Evolutionary conservation across 2,329 filamentous ascomycete genomes (phyloP).

Genomic region (Fusarium sambucinum): DNA sequence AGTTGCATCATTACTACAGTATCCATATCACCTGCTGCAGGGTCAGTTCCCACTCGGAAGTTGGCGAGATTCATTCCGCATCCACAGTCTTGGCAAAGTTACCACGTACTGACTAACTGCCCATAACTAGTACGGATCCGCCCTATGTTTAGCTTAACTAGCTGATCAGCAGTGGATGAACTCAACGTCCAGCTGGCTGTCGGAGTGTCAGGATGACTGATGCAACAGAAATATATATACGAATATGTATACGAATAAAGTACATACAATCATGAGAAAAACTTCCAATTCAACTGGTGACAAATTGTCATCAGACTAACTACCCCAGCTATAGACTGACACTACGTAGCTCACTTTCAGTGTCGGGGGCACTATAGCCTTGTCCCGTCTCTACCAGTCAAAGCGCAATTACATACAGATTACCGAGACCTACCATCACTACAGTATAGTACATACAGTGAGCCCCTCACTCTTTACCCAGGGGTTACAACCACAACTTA

Average conservation of each 20-base stretch:
- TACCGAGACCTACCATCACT: constrained; percentile 23
- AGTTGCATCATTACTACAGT: constrained; percentile 2
- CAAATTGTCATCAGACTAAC: neutral
- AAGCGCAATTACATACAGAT: constrained; percentile 31
- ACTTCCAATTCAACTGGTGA: neutral
- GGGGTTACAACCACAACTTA: constrained; percentile 2
- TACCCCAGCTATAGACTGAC: neutral
- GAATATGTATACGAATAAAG: neutral
- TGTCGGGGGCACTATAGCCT: neutral
- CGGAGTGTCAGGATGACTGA: neutral
- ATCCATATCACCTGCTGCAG: neutral
- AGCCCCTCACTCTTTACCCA: constrained; percentile 1
- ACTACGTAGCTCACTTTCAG: neutral
- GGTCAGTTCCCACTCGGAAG: constrained; percentile 8
- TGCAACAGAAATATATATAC: neutral
- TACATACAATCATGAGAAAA: neutral
- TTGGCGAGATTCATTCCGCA: constrained; percentile 5
- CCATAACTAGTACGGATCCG: neutral
- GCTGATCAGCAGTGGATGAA: neutral
- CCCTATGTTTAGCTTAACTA: neutral
- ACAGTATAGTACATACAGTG: constrained; percentile 9
- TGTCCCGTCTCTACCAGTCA: constrained; percentile 19
- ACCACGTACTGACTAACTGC: neutral
- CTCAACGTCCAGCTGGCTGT: neutral
- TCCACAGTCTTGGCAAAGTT: constrained; percentile 8